A percentile compares a stretch with the other conserved stretches of the same genome.
Evolutionary conservation across 768 basidiomycete species (phyloP).

Genomic region (Pulveroboletus sp.): DNA sequence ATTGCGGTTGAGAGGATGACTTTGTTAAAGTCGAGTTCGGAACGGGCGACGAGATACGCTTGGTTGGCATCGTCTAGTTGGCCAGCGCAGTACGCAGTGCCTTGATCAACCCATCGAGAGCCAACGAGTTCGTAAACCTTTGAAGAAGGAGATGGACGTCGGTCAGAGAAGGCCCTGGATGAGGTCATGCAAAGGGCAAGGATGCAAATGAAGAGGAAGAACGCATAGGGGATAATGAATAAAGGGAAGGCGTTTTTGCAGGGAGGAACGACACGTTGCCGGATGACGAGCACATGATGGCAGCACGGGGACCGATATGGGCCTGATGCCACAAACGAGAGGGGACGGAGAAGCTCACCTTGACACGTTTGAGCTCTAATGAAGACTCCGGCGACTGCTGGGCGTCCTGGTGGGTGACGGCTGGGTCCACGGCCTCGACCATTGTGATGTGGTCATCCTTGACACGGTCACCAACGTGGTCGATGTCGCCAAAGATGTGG

Average conservation of each 20-base stretch:
- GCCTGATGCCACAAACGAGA: conserved; percentile 13
- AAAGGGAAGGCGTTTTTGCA: conserved; percentile 11
- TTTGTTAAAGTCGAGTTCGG: conserved; percentile 68
- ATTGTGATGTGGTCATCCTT: conserved; percentile 33
- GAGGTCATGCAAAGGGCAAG: conserved; percentile 29
- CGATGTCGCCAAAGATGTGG: conserved; percentile 32
- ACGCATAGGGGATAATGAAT: conserved; percentile 15
- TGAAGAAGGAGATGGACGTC: conserved; percentile 22
- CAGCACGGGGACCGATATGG: conserved; percentile 13
- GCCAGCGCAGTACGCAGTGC: conserved; percentile 95
- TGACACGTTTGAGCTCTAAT: conserved; percentile 83
- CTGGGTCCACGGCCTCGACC: conserved; percentile 36
- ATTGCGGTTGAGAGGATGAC: conserved; percentile 80
- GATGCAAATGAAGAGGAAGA: conserved; percentile 19
- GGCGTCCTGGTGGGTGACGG: conserved; percentile 48
- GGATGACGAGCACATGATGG: conserved; percentile 23
- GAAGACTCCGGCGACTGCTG: conserved; percentile 63
- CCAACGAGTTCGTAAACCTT: conserved; percentile 95
- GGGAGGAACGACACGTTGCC: conserved; percentile 23
- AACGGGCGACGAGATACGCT: conserved; percentile 81
- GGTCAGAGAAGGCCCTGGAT: conserved; percentile 31
- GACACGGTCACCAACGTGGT: conserved; percentile 32
- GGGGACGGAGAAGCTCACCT: conserved; percentile 46
- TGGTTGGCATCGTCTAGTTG: conserved; percentile 76
- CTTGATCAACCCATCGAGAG: conserved; percentile 91